phyloP scores from a whole-genome alignment of 805 yeast species.

The Candida easanensis region DNA sequence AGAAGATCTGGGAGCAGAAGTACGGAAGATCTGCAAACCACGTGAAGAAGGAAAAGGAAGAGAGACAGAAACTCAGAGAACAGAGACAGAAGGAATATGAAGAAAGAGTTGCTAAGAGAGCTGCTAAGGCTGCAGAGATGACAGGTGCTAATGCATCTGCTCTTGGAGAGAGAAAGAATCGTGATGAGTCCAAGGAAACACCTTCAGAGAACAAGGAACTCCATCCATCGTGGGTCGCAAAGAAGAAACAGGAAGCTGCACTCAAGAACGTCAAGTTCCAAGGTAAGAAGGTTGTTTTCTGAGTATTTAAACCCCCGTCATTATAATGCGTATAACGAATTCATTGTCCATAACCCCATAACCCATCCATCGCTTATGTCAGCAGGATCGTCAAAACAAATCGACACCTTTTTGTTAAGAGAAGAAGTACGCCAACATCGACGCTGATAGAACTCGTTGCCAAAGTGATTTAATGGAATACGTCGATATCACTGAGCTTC shows the following conservation, averaged over 20 bases:
- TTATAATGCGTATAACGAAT: neutral
- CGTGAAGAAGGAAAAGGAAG: conserved; percentile 60
- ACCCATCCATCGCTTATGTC: neutral
- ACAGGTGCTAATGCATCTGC: conserved; percentile 40
- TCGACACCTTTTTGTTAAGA: no score
- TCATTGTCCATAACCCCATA: neutral
- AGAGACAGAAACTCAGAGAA: conserved; percentile 53
- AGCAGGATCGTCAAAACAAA: neutral
- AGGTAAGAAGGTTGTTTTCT: conserved; percentile 82
- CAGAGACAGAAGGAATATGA: conserved; percentile 64
- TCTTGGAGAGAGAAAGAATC: conserved; percentile 33
- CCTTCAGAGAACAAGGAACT: conserved; percentile 26
- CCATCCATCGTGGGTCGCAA: conserved; percentile 99
- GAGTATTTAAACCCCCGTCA: neutral
- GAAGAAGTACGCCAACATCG: no score
- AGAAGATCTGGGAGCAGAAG: conserved; percentile 93
- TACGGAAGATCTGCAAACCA: conserved; percentile 85
- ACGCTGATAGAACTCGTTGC: no score
- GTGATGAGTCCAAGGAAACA: conserved; percentile 12
- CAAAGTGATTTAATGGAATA: conserved; percentile 5
- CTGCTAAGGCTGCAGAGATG: conserved; percentile 36
- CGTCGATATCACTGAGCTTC: conserved; percentile 53
- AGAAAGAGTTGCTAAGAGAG: conserved; percentile 68
- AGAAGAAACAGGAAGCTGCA: conserved; percentile 67
- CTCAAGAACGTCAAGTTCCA: conserved; percentile 61